Evolutionary conservation across 202 grass and related monocot species (phyloP).

Genomic region (Sporobolus alterniflorus): DNA sequence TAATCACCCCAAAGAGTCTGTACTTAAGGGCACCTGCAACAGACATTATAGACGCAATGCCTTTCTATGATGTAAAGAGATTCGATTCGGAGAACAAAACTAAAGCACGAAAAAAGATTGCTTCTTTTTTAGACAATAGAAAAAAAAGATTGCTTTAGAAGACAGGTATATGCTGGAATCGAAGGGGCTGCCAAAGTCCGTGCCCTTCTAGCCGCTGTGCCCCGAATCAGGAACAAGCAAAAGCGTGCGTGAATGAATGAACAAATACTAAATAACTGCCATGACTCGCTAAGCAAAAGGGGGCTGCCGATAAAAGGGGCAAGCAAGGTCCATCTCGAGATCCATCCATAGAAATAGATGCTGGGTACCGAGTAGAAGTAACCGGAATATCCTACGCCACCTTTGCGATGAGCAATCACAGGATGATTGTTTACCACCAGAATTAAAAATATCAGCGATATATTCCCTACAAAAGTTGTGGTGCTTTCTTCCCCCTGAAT

Average conservation of each 20-base stretch:
- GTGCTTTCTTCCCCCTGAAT: neutral
- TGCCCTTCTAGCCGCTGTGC: constrained; percentile 34
- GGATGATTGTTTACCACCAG: neutral
- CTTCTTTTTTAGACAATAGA: too few species aligned
- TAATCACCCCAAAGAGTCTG: constrained; percentile 19
- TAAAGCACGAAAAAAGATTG: constrained; percentile 25
- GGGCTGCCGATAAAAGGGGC: constrained; percentile 25
- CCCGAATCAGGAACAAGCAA: constrained; percentile 48
- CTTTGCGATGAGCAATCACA: constrained; percentile 33
- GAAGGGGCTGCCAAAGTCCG: constrained; percentile 14
- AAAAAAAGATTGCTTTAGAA: constrained; percentile 43
- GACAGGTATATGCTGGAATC: constrained; percentile 49
- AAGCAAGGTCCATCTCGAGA: constrained; percentile 43
- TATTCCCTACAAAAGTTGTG: constrained; percentile 1
- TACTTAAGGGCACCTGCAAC: neutral
- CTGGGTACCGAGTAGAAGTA: constrained; percentile 27
- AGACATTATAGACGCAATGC: neutral
- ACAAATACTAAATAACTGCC: constrained; percentile 28
- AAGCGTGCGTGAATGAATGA: constrained; percentile 30
- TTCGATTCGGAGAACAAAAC: constrained; percentile 1
- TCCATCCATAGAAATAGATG: constrained; percentile 25
- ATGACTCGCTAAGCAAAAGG: constrained; percentile 39
- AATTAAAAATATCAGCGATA: neutral
- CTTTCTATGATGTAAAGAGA: constrained; percentile 39
- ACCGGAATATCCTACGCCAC: constrained; percentile 48